A percentile compares a stretch with the other conserved stretches of the same genome.
Conservation (phyloP, 768 basidiomycete genomes). For the Asterophora lycoperdoides region DNA sequence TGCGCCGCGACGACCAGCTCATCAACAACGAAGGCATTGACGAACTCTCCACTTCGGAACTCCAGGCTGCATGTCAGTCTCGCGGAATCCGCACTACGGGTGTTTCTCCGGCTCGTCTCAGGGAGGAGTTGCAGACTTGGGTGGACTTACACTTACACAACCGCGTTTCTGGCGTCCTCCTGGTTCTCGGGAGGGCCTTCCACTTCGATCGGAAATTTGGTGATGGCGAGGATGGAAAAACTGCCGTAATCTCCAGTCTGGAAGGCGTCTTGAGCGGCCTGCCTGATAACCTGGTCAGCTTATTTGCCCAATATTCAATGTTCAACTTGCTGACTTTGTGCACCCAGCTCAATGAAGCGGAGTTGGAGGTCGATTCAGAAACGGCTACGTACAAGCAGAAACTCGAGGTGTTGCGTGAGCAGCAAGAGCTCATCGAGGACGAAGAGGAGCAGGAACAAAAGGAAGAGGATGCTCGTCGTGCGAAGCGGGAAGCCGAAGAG, state of each 20-base stretch:
- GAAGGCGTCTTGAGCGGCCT: conserved; percentile 89
- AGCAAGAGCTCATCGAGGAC: conserved; percentile 99
- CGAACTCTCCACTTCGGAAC: conserved; percentile 83
- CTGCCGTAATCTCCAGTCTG: conserved; percentile 71
- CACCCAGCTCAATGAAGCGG: conserved; percentile 87
- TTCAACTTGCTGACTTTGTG: conserved; percentile 10
- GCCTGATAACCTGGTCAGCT: conserved; percentile 87
- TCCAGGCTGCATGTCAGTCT: conserved; percentile 90
- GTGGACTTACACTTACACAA: conserved; percentile 87
- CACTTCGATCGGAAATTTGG: conserved; percentile 78
- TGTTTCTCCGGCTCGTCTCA: conserved; percentile 80
- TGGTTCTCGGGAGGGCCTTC: conserved; percentile 94
- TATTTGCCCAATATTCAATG: not conserved
- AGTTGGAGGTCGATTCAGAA: conserved; percentile 92
- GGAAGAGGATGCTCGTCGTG: conserved; percentile 87
- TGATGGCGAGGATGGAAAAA: conserved; percentile 79
- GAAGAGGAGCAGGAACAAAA: conserved; percentile 98
- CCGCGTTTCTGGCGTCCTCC: conserved; percentile 88
- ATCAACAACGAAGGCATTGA: conserved; percentile 90
- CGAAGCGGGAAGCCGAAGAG: conserved; percentile 76
- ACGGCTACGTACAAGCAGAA: conserved; percentile 97
- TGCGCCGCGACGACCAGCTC: conserved; percentile 90
- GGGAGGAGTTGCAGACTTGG: conserved; percentile 91
- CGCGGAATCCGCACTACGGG: conserved; percentile 90
- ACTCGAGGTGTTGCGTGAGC: conserved; percentile 94